Conservation (phyloP, 2,329 filamentous ascomycete genomes). For the Fusarium sp. region DNA sequence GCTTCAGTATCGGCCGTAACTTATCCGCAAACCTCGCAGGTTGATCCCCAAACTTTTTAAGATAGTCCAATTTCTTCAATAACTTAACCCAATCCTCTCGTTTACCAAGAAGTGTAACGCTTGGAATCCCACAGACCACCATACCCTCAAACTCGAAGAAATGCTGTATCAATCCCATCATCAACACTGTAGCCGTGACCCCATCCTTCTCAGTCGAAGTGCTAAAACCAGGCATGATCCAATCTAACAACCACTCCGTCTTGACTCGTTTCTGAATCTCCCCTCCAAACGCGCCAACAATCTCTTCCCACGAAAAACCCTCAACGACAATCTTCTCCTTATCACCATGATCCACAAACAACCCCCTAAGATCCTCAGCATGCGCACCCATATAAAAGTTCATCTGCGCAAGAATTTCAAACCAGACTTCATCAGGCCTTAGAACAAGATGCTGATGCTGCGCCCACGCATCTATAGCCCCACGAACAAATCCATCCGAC, state of each 20-base stretch:
- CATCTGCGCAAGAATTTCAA: conserved; percentile 67
- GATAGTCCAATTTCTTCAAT: conserved; percentile 58
- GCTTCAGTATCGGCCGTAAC: conserved; percentile 61
- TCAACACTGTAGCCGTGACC: conserved; percentile 59
- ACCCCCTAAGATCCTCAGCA: conserved; percentile 60
- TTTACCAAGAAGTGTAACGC: conserved; percentile 58
- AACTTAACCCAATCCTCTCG: conserved; percentile 59
- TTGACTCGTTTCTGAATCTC: conserved; percentile 59
- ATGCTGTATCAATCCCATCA: conserved; percentile 62
- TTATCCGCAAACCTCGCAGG: conserved; percentile 56
- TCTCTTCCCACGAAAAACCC: conserved; percentile 44
- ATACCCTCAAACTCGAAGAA: conserved; percentile 57
- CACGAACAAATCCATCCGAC: conserved; percentile 60
- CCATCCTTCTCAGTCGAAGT: conserved; percentile 58
- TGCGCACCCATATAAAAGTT: conserved; percentile 65
- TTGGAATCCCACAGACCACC: conserved; percentile 61
- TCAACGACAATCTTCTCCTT: conserved; percentile 58
- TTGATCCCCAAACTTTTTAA: conserved; percentile 62
- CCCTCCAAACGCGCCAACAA: conserved; percentile 54
- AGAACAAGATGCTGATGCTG: conserved; percentile 65
- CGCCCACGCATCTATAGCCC: conserved; percentile 64
- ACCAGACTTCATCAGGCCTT: conserved; percentile 70
- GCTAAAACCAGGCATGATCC: conserved; percentile 61
- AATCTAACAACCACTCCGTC: conserved; percentile 58
- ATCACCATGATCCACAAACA: conserved; percentile 63